phyloP scores from a whole-genome alignment of 345 rosid species.

The Toxicodendron radicans region DNA sequence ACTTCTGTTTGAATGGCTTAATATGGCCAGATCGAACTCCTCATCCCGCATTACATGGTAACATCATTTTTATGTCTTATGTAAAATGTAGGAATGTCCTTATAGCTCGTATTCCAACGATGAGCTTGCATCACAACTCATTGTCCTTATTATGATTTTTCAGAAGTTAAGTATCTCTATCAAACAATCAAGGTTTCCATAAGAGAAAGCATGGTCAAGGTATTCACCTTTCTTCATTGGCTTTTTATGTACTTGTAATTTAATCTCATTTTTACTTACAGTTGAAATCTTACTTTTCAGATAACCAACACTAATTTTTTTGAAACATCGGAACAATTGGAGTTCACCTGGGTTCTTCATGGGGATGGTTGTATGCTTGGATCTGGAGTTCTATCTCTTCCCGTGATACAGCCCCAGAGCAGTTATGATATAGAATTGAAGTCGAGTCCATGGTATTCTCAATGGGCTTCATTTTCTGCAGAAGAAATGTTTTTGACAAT shows the following conservation, averaged over 20 bases:
- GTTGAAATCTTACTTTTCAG: constrained; percentile 48
- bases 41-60: constrained; percentile 93
- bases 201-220: constrained; percentile 54
- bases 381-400: constrained; percentile 66
- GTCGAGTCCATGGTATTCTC: constrained; percentile 83
- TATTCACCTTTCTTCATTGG: constrained; percentile 25
- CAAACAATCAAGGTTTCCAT: constrained; percentile 80
- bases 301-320: constrained; percentile 66
- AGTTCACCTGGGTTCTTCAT: constrained; percentile 67
- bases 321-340: constrained; percentile 64
- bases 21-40: constrained; percentile 94
- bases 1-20: constrained; percentile 92
- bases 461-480: constrained; percentile 59
- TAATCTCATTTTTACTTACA: constrained; percentile 16
- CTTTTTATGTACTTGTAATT: constrained; percentile 8
- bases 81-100: not conserved
- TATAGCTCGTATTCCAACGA: not conserved
- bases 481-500: constrained; percentile 72
- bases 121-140: constrained; percentile 26
- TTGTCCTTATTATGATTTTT: constrained; percentile 27
- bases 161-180: constrained; percentile 90
- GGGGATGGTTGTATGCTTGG: constrained; percentile 79
- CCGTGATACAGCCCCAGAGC: constrained; percentile 67
- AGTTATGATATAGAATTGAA: constrained; percentile 61
- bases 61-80: constrained; percentile 19